Evolutionary conservation across 768 basidiomycete species (phyloP).

Genomic region (Pulveroboletus sp.): DNA sequence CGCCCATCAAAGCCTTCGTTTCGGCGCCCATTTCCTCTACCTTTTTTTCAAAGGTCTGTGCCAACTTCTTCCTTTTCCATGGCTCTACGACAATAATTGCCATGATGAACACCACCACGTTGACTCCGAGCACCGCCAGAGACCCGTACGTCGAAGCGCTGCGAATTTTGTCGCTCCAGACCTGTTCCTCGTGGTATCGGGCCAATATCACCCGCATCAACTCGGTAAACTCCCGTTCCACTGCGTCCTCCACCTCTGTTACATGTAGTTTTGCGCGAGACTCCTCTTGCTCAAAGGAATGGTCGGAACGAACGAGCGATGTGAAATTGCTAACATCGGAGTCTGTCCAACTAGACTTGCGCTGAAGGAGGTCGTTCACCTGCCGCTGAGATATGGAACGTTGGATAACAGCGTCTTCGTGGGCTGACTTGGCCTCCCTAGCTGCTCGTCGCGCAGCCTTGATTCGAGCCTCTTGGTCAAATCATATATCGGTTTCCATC

Average conservation of each 20-base stretch:
- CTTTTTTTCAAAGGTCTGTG: conserved; percentile 86
- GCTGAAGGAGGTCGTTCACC: conserved; percentile 91
- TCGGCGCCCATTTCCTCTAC: conserved; percentile 53
- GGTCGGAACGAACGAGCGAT: conserved; percentile 85
- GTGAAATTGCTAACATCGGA: conserved; percentile 87
- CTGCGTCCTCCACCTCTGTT: conserved; percentile 68
- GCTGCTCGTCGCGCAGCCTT: conserved; percentile 64
- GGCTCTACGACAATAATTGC: conserved; percentile 94
- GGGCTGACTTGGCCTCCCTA: conserved; percentile 66
- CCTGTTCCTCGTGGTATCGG: conserved; percentile 97
- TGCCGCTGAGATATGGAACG: conserved; percentile 90
- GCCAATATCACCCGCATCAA: conserved; percentile 87
- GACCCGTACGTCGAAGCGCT: conserved; percentile 93
- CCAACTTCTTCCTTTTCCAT: conserved; percentile 87
- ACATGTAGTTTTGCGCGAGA: conserved; percentile 63
- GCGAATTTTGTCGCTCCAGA: conserved; percentile 99
- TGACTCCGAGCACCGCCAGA: conserved; percentile 80
- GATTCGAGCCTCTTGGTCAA: conserved; percentile 67
- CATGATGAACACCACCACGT: conserved; percentile 84
- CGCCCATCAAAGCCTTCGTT: conserved; percentile 43
- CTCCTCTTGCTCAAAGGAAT: conserved; percentile 81
- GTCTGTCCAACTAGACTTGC: conserved; percentile 93
- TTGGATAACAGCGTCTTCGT: conserved; percentile 75
- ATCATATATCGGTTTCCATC: conserved; percentile 9
- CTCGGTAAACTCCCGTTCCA: conserved; percentile 84